phyloP scores from a whole-genome alignment of 2,329 filamentous ascomycete species.

The Aspergillus fumigatus region DNA sequence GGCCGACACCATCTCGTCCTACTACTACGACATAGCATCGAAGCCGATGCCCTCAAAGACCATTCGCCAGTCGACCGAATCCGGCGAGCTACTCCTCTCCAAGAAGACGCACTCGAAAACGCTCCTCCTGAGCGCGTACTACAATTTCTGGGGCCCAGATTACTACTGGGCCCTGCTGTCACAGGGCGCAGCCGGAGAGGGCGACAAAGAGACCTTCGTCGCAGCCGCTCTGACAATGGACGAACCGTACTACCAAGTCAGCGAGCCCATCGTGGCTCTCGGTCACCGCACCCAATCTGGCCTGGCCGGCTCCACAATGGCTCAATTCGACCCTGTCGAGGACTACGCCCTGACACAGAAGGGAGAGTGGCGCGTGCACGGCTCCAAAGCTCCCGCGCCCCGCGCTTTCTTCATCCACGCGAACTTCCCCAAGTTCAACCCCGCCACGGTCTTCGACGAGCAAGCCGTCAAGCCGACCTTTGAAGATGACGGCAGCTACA shows the following conservation, averaged over 20 bases:
- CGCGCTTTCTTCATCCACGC: constrained; percentile 39
- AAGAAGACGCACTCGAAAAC: constrained; percentile 40
- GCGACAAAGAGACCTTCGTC: constrained; percentile 50
- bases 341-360: constrained; percentile 27
- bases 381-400: constrained; percentile 25
- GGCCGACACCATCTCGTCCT: constrained; percentile 34
- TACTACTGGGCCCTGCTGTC: constrained; percentile 45
- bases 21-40: constrained; percentile 38
- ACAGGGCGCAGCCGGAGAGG: constrained; percentile 46
- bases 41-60: constrained; percentile 19
- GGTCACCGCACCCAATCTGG: constrained; percentile 26
- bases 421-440: constrained; percentile 39
- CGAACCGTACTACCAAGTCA: constrained; percentile 41
- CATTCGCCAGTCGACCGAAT: constrained; percentile 36
- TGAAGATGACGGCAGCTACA: constrained; percentile 28
- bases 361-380: constrained; percentile 20
- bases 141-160: constrained; percentile 45
- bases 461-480: constrained; percentile 26
- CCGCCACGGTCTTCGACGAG: constrained; percentile 32
- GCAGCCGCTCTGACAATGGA: constrained; percentile 40
- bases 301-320: constrained; percentile 36
- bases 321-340: constrained; percentile 34
- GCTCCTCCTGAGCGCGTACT: constrained; percentile 46
- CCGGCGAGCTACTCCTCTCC: constrained; percentile 44
- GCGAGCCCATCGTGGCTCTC: constrained; percentile 31